Conservation (phyloP, 768 basidiomycete species). For the Boletellus ananas region DNA sequence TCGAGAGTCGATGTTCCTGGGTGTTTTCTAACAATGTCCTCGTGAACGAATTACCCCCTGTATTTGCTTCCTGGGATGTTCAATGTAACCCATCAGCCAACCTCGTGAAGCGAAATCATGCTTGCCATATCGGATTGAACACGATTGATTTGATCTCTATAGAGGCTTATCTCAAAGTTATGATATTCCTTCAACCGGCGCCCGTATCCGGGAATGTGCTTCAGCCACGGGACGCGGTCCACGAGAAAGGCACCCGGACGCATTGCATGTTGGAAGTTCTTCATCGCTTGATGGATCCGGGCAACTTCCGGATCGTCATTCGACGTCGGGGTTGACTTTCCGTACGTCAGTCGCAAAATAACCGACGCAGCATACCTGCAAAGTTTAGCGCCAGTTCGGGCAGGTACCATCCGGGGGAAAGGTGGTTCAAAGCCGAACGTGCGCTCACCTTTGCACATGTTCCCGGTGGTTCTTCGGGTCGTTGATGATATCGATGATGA, state of each 20-base stretch:
- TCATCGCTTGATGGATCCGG: constrained; percentile 12
- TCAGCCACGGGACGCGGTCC: constrained; percentile 31
- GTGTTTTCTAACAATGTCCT: constrained; percentile 50
- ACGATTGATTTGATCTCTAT: constrained; percentile 43
- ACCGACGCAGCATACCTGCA: constrained; percentile 25
- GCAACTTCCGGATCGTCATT: constrained; percentile 20
- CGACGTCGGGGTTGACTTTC: constrained; percentile 23
- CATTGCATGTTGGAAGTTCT: constrained; percentile 24
- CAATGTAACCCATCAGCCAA: too few species aligned
- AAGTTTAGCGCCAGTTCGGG: neutral
- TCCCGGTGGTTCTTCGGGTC: constrained; percentile 35
- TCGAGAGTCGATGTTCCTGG: constrained; percentile 42
- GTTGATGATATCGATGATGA: constrained; percentile 28
- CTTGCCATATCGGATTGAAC: constrained; percentile 44
- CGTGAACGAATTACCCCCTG: constrained; percentile 37
- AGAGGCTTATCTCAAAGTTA: constrained; percentile 44
- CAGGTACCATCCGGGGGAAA: too few species aligned
- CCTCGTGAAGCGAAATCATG: neutral
- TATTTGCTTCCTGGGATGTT: constrained; percentile 5
- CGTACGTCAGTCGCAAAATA: constrained; percentile 22
- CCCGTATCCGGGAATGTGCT: constrained; percentile 55
- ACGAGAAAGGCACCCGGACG: constrained; percentile 34
- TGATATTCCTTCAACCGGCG: constrained; percentile 50
- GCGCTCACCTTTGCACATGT: constrained; percentile 45
- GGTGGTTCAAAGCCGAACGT: too few species aligned